Conservation (phyloP, 2,329 filamentous ascomycete genomes). For the Fusarium proliferatum region DNA sequence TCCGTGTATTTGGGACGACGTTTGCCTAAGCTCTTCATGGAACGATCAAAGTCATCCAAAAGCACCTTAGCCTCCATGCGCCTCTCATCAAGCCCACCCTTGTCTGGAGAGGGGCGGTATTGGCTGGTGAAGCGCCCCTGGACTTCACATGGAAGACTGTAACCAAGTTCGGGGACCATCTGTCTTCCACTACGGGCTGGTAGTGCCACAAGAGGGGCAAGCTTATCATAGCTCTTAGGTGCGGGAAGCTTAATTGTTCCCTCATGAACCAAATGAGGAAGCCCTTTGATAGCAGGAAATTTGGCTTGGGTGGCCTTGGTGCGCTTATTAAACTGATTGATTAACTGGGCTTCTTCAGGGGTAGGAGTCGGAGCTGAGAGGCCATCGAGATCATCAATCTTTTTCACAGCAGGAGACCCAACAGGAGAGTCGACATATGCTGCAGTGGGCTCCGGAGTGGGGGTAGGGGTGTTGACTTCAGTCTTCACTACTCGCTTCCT, state of each 20-base stretch:
- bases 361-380: slow-evolving; percentile 48
- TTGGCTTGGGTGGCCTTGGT: slow-evolving; percentile 52
- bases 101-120: slow-evolving; percentile 55
- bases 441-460: slow-evolving; percentile 43
- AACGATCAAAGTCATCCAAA: slow-evolving; percentile 55
- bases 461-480: slow-evolving; percentile 40
- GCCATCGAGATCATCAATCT: slow-evolving; percentile 50
- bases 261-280: slow-evolving; percentile 53
- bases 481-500: slow-evolving; percentile 51
- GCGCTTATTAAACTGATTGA: slow-evolving; percentile 54
- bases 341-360: slow-evolving; percentile 49
- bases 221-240: slow-evolving; percentile 59
- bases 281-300: slow-evolving; percentile 53
- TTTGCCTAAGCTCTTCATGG: slow-evolving; percentile 56
- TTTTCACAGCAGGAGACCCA: slow-evolving; percentile 46
- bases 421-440: slow-evolving; percentile 45
- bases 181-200: slow-evolving; percentile 53
- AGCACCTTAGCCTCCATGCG: slow-evolving; percentile 53
- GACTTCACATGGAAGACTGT: slow-evolving; percentile 56
- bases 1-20: slow-evolving; percentile 60
- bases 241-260: slow-evolving; percentile 56
- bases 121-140: slow-evolving; percentile 56
- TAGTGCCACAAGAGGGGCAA: slow-evolving; percentile 56
- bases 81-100: slow-evolving; percentile 55
- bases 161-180: slow-evolving; percentile 54